These are phyloP conservation scores for Emergomyces orientalis DNA, from an alignment of 2,329 filamentous ascomycete genomes.

Conservation along the genomic window DNA sequence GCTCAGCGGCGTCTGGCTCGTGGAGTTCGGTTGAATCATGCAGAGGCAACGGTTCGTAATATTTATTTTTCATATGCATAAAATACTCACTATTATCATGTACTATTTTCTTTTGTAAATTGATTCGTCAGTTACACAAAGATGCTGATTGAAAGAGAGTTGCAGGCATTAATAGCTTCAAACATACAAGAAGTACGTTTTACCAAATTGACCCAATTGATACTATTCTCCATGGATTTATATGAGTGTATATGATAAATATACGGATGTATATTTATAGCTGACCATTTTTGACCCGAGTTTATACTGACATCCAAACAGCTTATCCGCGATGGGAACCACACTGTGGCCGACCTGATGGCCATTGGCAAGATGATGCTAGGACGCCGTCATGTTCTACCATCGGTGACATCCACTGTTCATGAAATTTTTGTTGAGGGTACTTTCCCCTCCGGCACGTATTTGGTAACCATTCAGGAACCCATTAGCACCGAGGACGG, in stretches of 20 bases:
- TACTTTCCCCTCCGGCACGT: slow-evolving; percentile 82
- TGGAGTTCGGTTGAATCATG: slow-evolving; percentile 80
- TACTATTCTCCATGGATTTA: slow-evolving; percentile 3
- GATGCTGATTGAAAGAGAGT: background rate
- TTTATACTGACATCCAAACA: slow-evolving; percentile 23
- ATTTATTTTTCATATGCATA: background rate
- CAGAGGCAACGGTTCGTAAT: slow-evolving; percentile 63
- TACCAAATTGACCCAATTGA: background rate
- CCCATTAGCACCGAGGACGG: slow-evolving; percentile 81
- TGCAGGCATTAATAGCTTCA: slow-evolving; percentile 55
- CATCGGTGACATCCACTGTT: slow-evolving; percentile 68
- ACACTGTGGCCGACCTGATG: slow-evolving; percentile 91
- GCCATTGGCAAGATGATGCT: slow-evolving; percentile 82
- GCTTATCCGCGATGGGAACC: slow-evolving; percentile 91
- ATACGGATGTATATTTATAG: background rate
- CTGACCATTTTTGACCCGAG: slow-evolving; percentile 4
- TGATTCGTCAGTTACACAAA: too few species aligned
- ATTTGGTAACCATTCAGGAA: slow-evolving; percentile 88
- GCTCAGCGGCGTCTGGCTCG: slow-evolving; percentile 81
- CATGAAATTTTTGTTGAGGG: slow-evolving; percentile 87
- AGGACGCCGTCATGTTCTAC: slow-evolving; percentile 81
- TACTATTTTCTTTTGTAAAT: background rate
- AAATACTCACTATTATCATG: background rate
- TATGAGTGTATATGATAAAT: background rate
- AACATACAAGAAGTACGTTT: slow-evolving; percentile 69